These are phyloP conservation scores for Crithidia thermophila DNA, from an alignment of 208 protist genomes.

Conservation along the genomic window DNA sequence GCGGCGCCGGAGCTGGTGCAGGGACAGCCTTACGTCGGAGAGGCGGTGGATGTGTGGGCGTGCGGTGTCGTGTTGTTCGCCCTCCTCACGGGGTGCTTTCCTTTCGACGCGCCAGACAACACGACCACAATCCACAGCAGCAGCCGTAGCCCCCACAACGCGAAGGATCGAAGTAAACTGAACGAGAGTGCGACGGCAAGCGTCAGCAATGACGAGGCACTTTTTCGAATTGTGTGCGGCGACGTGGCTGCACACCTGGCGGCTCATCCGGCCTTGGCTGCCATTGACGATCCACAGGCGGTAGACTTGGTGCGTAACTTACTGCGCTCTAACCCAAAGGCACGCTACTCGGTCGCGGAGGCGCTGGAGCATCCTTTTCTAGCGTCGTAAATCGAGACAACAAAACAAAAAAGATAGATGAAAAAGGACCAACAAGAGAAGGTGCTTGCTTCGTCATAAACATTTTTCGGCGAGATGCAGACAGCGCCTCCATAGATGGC, in stretches of 20 bases:
- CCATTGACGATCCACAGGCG: slow-evolving; percentile 52
- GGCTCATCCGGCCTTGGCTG: slow-evolving; percentile 44
- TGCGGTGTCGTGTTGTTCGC: slow-evolving; percentile 95
- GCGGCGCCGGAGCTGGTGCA: slow-evolving; percentile 93
- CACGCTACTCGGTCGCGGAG: slow-evolving; percentile 57
- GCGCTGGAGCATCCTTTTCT: slow-evolving; percentile 75
- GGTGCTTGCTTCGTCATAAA: too few species aligned
- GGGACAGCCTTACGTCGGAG: slow-evolving; percentile 86
- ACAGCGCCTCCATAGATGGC: too few species aligned
- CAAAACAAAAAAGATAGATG: background rate
- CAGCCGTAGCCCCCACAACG: too few species aligned
- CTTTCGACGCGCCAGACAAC: too few species aligned
- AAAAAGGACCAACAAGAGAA: background rate
- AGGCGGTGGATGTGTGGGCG: slow-evolving; percentile 95
- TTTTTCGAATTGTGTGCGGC: slow-evolving; percentile 46
- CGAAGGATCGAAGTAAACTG: too few species aligned
- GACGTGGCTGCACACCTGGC: slow-evolving; percentile 52
- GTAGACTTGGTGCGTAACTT: slow-evolving; percentile 71
- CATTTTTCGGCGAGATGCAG: too few species aligned
- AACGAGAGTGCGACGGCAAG: slow-evolving; percentile 19
- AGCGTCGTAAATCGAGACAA: background rate
- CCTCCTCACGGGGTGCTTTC: slow-evolving; percentile 88
- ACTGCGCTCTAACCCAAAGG: slow-evolving; percentile 46
- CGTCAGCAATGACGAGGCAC: slow-evolving; percentile 28
- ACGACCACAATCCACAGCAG: too few species aligned